Conservation (phyloP, 495 filamentous ascomycete species). For the Chaetomidium leptoderma region DNA sequence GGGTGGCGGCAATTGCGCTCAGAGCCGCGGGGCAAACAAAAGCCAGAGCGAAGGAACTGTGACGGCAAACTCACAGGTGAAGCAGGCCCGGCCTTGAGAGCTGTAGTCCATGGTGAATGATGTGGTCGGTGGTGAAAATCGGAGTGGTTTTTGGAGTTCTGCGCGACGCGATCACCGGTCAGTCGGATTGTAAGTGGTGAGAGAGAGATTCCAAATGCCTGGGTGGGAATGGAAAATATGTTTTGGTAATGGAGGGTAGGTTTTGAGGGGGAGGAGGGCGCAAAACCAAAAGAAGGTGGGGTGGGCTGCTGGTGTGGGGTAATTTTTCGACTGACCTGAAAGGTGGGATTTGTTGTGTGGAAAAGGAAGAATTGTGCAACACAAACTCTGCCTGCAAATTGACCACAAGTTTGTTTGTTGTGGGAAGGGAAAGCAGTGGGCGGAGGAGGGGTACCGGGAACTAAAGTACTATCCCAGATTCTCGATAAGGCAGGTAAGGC, state of each 20-base stretch:
- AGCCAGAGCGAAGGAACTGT: conserved; percentile 22
- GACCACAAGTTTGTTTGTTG: conserved; percentile 14
- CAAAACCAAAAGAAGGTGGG: conserved; percentile 28
- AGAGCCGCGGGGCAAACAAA: conserved; percentile 24
- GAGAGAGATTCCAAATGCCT: conserved; percentile 16
- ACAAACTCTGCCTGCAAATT: conserved; percentile 12
- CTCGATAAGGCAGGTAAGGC: conserved; percentile 12
- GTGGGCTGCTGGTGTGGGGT: conserved; percentile 24
- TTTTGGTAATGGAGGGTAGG: conserved; percentile 27
- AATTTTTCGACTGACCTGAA: conserved; percentile 15
- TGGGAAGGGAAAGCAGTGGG: conserved; percentile 11
- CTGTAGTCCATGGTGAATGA: conserved; percentile 40
- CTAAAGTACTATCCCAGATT: conserved; percentile 21
- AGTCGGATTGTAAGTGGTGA: conserved; percentile 22
- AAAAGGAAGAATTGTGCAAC: conserved; percentile 11
- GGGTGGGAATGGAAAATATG: conserved; percentile 18
- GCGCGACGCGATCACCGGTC: conserved; percentile 20
- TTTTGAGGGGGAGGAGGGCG: conserved; percentile 16
- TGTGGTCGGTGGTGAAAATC: conserved; percentile 9
- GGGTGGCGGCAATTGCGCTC: conserved; percentile 16
- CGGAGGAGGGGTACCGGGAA: conserved; percentile 22
- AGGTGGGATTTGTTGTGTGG: conserved; percentile 1
- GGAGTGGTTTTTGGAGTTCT: conserved; percentile 14
- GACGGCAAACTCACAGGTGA: conserved; percentile 44
- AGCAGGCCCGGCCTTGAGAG: conserved; percentile 40